A percentile compares a stretch with the other conserved stretches of the same genome.
Conservation (phyloP, 495 filamentous ascomycete species). For the Chaetomidium leptoderma region DNA sequence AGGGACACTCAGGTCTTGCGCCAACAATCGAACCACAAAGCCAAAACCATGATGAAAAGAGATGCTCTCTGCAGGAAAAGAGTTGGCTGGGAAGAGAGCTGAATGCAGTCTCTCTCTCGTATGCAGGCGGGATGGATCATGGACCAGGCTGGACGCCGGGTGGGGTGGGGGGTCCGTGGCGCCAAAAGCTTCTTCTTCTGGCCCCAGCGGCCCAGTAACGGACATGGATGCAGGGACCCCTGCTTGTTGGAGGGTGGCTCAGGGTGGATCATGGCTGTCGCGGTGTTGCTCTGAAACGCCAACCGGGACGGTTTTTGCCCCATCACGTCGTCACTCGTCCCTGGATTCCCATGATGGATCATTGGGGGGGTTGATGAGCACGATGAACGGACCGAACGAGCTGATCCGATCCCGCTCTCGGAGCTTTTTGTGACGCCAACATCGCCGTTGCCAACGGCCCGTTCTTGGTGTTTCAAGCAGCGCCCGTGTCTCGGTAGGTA, state of each 20-base stretch:
- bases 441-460: background rate
- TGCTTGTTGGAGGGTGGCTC: background rate
- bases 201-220: slow-evolving; percentile 30
- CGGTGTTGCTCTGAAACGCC: slow-evolving; percentile 12
- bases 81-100: background rate
- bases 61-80: background rate
- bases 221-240: slow-evolving; percentile 3
- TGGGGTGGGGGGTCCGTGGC: background rate
- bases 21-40: background rate
- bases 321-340: no score
- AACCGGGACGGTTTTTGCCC: background rate
- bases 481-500: no score
- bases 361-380: background rate
- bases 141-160: background rate
- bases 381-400: background rate
- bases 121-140: background rate
- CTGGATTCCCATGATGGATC: no score
- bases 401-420: background rate
- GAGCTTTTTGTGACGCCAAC: background rate
- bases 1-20: background rate
- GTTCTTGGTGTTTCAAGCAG: no score
- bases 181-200: slow-evolving; percentile 14
- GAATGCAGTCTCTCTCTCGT: background rate
- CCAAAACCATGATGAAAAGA: background rate
- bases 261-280: background rate